These are phyloP conservation scores for Aspergillus affinis DNA, from an alignment of 495 filamentous ascomycete species.

Conservation along the genomic window DNA sequence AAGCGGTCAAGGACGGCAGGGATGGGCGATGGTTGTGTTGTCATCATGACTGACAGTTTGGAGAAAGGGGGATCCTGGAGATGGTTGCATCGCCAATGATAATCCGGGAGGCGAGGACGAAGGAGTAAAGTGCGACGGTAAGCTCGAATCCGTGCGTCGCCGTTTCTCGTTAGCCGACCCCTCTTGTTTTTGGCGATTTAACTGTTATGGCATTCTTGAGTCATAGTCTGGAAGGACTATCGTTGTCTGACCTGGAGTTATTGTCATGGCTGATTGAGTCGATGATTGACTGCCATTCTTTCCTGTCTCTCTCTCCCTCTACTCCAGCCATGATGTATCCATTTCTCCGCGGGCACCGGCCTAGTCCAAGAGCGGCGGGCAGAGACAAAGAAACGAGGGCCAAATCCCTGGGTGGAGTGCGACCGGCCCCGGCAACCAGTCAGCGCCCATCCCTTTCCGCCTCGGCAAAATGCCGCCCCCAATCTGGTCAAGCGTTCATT, in stretches of 20 bases:
- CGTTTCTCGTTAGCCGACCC: too few species aligned
- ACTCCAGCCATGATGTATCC: too few species aligned
- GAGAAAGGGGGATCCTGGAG: not conserved
- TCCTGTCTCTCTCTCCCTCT: too few species aligned
- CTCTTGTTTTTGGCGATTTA: not conserved
- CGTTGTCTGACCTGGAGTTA: not conserved
- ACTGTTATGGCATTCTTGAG: not conserved
- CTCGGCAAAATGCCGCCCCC: constrained; percentile 15
- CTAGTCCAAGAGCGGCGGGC: too few species aligned
- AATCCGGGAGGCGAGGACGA: too few species aligned
- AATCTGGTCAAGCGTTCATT: constrained; percentile 5
- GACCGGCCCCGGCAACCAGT: not conserved
- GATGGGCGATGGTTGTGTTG: constrained; percentile 8
- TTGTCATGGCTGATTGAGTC: not conserved
- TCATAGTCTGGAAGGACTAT: constrained; percentile 3
- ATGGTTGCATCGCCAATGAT: not conserved
- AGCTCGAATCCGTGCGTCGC: too few species aligned
- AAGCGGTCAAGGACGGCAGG: constrained; percentile 17
- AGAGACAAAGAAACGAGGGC: too few species aligned
- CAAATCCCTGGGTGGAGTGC: not conserved
- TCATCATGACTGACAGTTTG: constrained; percentile 15
- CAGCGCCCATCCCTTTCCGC: not conserved
- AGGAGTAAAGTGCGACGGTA: too few species aligned
- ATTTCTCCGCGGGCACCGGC: too few species aligned
- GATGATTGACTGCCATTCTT: not conserved